These are phyloP conservation scores for Globisporangium carolinianum DNA, from an alignment of 352 stramenopile genomes.

Conservation along the genomic window DNA sequence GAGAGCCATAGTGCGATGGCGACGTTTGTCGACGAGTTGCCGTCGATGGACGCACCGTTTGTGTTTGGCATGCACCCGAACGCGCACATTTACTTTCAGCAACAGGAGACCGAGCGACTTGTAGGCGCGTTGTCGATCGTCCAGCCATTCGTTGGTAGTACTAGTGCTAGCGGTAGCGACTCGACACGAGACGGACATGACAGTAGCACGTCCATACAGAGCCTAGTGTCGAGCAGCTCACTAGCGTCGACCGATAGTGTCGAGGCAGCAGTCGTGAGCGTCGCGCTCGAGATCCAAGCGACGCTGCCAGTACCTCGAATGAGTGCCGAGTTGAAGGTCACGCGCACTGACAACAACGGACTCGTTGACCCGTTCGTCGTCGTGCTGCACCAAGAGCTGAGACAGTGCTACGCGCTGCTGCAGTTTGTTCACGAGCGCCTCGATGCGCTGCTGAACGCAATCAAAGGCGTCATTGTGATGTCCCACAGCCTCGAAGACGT, in stretches of 20 bases:
- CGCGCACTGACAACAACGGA: constrained; percentile 1
- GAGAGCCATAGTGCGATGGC: constrained; percentile 27
- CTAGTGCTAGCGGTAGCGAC: background rate
- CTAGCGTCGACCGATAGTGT: background rate
- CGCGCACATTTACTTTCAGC: constrained; percentile 61
- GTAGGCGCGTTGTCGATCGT: constrained; percentile 32
- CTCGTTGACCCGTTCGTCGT: constrained; percentile 43
- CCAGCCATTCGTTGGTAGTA: constrained; percentile 12
- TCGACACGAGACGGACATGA: no score
- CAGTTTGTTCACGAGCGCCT: constrained; percentile 31
- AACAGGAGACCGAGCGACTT: constrained; percentile 43
- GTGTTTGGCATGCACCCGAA: constrained; percentile 83
- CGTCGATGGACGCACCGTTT: constrained; percentile 46
- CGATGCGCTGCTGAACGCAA: constrained; percentile 40
- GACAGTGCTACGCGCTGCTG: constrained; percentile 41
- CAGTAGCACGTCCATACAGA: no score
- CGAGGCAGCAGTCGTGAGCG: constrained; percentile 13
- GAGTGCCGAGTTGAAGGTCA: background rate
- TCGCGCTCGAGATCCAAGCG: constrained; percentile 19
- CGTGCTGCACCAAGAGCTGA: constrained; percentile 61
- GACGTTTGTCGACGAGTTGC: constrained; percentile 39
- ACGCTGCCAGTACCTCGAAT: constrained; percentile 14
- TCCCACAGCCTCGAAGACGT: constrained; percentile 44
- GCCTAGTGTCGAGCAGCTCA: background rate
- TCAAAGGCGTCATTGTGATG: constrained; percentile 55